Evolutionary conservation across 2,329 filamentous ascomycete genomes (phyloP), one percentile per base, ranked within the genome.

Genomic region (Pseudophaeomoniella oleicola): DNA sequence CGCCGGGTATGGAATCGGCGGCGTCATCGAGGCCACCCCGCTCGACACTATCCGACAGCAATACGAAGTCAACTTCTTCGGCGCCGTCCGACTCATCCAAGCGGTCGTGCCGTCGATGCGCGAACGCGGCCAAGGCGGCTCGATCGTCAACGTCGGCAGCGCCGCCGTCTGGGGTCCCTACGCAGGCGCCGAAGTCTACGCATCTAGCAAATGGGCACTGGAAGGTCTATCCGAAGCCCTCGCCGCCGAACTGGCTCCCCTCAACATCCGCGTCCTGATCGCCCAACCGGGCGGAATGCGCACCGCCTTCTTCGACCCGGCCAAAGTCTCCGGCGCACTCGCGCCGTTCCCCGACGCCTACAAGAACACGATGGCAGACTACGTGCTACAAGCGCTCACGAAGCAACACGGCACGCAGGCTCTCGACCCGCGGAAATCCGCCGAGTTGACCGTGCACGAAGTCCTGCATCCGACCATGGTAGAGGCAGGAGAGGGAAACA

Each of bases 231-330:
- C 56, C 0, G 60, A 64, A 38, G 46, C 55, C 0, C 43, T 64
- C 1, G 48, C 55, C 1, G 37, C 39, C 2, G 62, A 64, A 38
- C 45, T 64, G 1, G 46, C 47, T 4, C 42, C 48, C 0, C 56
- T 64, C 37, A 49, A 50, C 6, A 51, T 64, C 18, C 35, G 46
- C 2, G 54, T 63, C 2, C 43, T 65, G 5, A 48, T 64, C 17
- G 57, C 64, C 2, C 58, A 64, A 43, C 62, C 60, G 0, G 62
- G 62, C 1, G 54, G 49, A 1, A 64, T 63, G 46, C 51, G 59
- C 1, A 65, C 62, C 2, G 57, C 59, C 13, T 64, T 64, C 44
- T 45, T 60, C 2, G 45, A 38, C 4, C 47, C 48, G 4, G 37
- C n/a, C n/a, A n/a, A n/a, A n/a, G n/a, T n/a, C n/a, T n/a, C 44